These are phyloP conservation scores for Simplicillium aogashimaense DNA, from an alignment of 2,329 filamentous ascomycete species.

Conservation along the genomic window DNA sequence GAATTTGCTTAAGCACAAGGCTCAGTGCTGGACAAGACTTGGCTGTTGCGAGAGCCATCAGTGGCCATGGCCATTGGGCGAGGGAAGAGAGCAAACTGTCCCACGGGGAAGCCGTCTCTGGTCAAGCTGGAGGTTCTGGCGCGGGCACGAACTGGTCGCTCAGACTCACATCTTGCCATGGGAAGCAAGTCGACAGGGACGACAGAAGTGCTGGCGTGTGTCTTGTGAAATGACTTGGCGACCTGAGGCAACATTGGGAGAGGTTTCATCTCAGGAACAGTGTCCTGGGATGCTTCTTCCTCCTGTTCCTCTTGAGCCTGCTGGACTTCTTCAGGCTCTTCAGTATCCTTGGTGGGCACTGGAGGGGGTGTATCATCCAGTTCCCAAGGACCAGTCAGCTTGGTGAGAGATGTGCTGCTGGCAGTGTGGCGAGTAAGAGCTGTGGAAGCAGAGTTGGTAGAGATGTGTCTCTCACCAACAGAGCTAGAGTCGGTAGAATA, in stretches of 20 bases:
- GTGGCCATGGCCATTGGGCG: constrained; percentile 20
- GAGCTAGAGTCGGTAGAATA: constrained; percentile 37
- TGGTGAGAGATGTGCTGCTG: constrained; percentile 37
- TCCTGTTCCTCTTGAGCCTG: constrained; percentile 9
- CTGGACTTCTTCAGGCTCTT: background rate
- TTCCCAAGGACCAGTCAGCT: constrained; percentile 18
- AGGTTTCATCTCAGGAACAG: constrained; percentile 23
- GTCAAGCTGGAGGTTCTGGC: constrained; percentile 36
- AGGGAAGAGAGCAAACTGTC: constrained; percentile 37
- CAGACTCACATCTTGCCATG: constrained; percentile 19
- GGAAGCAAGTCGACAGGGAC: constrained; percentile 17
- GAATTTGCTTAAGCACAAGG: constrained; percentile 1
- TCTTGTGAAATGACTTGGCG: constrained; percentile 20
- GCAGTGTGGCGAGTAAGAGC: constrained; percentile 43
- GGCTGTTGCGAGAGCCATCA: background rate
- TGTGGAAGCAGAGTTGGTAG: constrained; percentile 42
- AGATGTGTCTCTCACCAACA: constrained; percentile 41
- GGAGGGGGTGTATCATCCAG: constrained; percentile 19
- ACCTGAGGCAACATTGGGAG: constrained; percentile 12
- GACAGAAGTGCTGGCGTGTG: constrained; percentile 26
- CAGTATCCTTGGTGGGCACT: constrained; percentile 4
- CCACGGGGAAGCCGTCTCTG: constrained; percentile 31
- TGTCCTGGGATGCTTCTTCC: constrained; percentile 15
- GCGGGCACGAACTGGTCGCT: constrained; percentile 24
- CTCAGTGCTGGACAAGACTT: background rate